phyloP scores from a whole-genome alignment of 129 eudicot genomes.

The carrot (Daucus carota) region DH1_v3.0 NC_030382.2:21735501-21736000 shows the following conservation, averaged over 20 bases:
- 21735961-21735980: no score
- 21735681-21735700: neutral
- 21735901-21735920: neutral
- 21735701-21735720: neutral
- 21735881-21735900: neutral
- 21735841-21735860: neutral
- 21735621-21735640: no score
- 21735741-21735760: neutral
- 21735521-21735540: no score
- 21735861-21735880: neutral
- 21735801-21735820: no score
- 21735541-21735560: no score
- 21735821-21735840: neutral
- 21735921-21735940: neutral
- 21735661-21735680: neutral
- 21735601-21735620: no score
- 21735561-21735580: no score
- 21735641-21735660: no score
- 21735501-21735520: no score
- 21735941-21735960: no score
- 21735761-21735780: neutral
- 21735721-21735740: neutral
- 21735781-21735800: neutral
- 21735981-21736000: no score
- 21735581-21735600: no score